Conservation (phyloP, 2,329 filamentous ascomycete species). For the Fusarium cicatricum region DNA sequence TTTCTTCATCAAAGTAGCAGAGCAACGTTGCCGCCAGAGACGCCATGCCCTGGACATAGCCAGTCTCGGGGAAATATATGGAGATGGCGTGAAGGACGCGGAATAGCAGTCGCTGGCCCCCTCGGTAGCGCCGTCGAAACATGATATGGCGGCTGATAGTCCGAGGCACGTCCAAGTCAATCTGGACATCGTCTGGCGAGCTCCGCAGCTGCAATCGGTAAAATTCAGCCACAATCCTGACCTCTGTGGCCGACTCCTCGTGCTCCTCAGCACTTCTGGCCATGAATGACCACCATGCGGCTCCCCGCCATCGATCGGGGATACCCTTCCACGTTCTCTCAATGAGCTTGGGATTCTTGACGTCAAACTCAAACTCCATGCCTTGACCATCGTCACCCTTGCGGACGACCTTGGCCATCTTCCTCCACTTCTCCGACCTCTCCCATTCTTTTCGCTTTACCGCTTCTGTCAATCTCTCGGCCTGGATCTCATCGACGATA, state of each 20-base stretch:
- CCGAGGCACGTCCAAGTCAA: conserved; percentile 94
- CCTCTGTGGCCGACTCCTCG: conserved; percentile 69
- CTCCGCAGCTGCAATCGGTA: conserved; percentile 75
- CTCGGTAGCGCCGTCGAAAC: conserved; percentile 91
- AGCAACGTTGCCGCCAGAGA: conserved; percentile 89
- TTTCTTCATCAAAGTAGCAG: conserved; percentile 97
- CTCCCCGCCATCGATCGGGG: conserved; percentile 91
- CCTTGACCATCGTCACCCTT: conserved; percentile 62
- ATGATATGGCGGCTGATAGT: conserved; percentile 97
- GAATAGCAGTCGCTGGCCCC: conserved; percentile 91
- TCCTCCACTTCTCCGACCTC: conserved; percentile 72
- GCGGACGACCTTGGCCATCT: conserved; percentile 67
- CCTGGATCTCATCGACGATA: conserved; percentile 63
- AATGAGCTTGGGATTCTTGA: conserved; percentile 82
- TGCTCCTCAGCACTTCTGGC: conserved; percentile 75
- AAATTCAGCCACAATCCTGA: conserved; percentile 76
- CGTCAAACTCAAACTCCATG: conserved; percentile 77
- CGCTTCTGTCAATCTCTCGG: conserved; percentile 60
- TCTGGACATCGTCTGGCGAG: conserved; percentile 93
- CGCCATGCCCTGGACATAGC: conserved; percentile 98
- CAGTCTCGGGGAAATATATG: conserved; percentile 88
- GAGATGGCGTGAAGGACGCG: conserved; percentile 91
- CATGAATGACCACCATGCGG: conserved; percentile 95
- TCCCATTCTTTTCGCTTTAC: conserved; percentile 70
- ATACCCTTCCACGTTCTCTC: conserved; percentile 98